A percentile compares a stretch with the other conserved stretches of the same genome.
Conservation (phyloP, 257 asterid genomes). For the Cynanchum wilfordii region DNA sequence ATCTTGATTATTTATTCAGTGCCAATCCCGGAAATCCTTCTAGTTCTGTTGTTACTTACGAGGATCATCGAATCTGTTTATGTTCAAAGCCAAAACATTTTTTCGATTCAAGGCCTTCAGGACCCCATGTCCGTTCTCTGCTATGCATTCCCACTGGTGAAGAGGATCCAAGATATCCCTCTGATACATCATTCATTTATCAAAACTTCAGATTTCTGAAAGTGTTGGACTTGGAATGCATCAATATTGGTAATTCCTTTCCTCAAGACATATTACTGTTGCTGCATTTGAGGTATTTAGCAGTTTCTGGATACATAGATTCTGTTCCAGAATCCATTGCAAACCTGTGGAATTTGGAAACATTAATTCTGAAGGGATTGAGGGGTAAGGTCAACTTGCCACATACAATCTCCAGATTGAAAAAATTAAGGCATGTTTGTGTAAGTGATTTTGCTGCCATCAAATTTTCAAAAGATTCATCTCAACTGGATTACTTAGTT, state of each 20-base stretch:
- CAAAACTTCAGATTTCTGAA: background rate
- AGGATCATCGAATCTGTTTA: too few relatives aligned
- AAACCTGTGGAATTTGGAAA: background rate
- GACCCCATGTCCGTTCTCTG: background rate
- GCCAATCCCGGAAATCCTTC: background rate
- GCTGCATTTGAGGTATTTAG: background rate
- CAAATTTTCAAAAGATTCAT: background rate
- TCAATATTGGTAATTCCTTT: background rate
- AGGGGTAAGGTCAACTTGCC: background rate
- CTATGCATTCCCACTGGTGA: background rate
- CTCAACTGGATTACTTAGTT: background rate
- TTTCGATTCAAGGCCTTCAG: background rate
- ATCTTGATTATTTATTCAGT: background rate
- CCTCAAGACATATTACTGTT: background rate
- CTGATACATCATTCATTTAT: background rate
- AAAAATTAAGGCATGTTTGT: background rate
- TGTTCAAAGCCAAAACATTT: background rate
- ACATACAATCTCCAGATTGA: background rate
- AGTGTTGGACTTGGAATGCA: conserved; percentile 1
- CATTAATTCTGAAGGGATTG: background rate
- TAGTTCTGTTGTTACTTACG: too few relatives aligned
- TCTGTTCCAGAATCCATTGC: background rate
- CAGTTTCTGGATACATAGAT: background rate
- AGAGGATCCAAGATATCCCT: background rate
- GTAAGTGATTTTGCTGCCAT: background rate